phyloP scores from a whole-genome alignment of 495 filamentous ascomycete species.

The Xylaria sp. region DNA sequence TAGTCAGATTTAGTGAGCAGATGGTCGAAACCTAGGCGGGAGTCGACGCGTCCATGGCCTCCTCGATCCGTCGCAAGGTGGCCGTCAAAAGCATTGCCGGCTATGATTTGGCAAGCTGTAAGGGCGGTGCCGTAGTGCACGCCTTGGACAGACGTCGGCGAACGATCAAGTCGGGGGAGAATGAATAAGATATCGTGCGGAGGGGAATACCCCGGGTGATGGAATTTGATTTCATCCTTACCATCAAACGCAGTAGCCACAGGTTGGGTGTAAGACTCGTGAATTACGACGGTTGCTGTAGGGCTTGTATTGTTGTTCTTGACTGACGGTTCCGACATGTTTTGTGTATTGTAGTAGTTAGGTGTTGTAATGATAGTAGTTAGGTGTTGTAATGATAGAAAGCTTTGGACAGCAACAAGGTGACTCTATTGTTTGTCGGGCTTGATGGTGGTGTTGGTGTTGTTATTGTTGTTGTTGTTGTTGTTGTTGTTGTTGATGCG shows the following conservation, averaged over 20 bases:
- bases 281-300: background rate
- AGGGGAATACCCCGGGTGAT: constrained; percentile 7
- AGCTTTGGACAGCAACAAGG: background rate
- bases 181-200: constrained; percentile 7
- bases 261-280: background rate
- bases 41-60: constrained; percentile 3
- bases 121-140: constrained; percentile 19
- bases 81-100: constrained; percentile 19
- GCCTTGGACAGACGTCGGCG: background rate
- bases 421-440: background rate
- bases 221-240: constrained; percentile 18
- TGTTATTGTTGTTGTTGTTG: constrained; percentile 4
- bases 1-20: constrained; percentile 5
- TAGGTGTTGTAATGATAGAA: background rate
- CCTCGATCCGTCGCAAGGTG: constrained; percentile 1
- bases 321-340: background rate
- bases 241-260: background rate
- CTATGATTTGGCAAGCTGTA: constrained; percentile 18
- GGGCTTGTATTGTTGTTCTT: background rate
- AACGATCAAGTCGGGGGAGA: constrained; percentile 6
- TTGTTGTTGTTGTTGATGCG: too few relatives aligned
- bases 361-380: background rate
- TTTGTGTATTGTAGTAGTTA: background rate
- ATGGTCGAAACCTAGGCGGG: background rate
- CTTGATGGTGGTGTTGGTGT: background rate